Evolutionary conservation across 2,329 filamentous ascomycete species (phyloP).

Genomic region (Beauveria varroae): DNA sequence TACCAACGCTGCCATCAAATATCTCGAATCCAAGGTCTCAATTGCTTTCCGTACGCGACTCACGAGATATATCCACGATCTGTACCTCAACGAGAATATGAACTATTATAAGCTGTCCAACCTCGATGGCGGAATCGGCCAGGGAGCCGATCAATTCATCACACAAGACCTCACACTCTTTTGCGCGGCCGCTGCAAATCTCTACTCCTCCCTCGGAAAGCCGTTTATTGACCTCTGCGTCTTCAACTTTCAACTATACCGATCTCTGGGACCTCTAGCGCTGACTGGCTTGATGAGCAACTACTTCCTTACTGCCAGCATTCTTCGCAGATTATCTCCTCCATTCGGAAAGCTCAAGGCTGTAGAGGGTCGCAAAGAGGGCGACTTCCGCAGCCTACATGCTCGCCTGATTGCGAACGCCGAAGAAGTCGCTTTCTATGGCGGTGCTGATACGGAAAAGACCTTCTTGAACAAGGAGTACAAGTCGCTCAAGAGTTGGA

Average conservation of each 20-base stretch:
- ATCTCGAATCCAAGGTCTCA: slow-evolving; percentile 92
- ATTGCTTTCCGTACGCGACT: slow-evolving; percentile 95
- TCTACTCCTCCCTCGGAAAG: slow-evolving; percentile 97
- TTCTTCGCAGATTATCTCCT: slow-evolving; percentile 80
- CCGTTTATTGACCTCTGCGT: slow-evolving; percentile 94
- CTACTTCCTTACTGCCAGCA: slow-evolving; percentile 88
- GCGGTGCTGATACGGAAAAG: slow-evolving; percentile 90
- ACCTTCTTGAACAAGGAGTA: slow-evolving; percentile 88
- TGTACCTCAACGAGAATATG: slow-evolving; percentile 89
- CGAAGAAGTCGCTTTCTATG: slow-evolving; percentile 96
- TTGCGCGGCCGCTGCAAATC: slow-evolving; percentile 80
- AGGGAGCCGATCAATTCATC: slow-evolving; percentile 92
- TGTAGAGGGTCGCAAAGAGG: slow-evolving; percentile 89
- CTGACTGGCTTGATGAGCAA: slow-evolving; percentile 81
- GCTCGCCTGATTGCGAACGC: slow-evolving; percentile 91
- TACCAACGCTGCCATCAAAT: slow-evolving; percentile 99
- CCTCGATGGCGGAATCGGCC: slow-evolving; percentile 83
- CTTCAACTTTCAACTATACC: slow-evolving; percentile 96
- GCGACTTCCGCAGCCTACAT: slow-evolving; percentile 87
- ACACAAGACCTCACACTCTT: slow-evolving; percentile 95
- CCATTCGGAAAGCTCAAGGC: slow-evolving; percentile 97
- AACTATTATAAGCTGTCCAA: slow-evolving; percentile 96
- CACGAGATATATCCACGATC: slow-evolving; percentile 92
- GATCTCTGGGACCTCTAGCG: slow-evolving; percentile 80
- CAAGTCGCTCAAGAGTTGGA: slow-evolving; percentile 87